Evolutionary conservation across 2,329 filamentous ascomycete species (phyloP).

Genomic region (Colletotrichum aenigma): DNA sequence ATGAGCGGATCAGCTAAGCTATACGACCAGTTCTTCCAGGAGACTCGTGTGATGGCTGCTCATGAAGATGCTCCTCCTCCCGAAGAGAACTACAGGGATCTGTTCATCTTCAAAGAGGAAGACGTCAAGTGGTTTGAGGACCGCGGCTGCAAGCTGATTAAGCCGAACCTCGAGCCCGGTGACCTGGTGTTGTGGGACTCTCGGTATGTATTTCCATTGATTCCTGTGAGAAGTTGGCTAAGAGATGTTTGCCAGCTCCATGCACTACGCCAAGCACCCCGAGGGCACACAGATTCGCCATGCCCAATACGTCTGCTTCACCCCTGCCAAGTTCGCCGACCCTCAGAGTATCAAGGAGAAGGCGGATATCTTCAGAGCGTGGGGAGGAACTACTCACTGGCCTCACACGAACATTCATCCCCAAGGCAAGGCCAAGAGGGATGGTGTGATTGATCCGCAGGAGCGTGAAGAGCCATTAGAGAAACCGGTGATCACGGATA

Average conservation of each 20-base stretch:
- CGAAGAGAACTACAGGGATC: constrained; percentile 28
- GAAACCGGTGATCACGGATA: constrained; percentile 27
- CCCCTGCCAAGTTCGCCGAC: constrained; percentile 36
- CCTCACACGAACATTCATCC: constrained; percentile 41
- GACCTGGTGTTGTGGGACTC: constrained; percentile 39
- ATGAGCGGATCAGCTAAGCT: constrained; percentile 46
- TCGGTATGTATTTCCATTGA: background rate
- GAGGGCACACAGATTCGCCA: constrained; percentile 37
- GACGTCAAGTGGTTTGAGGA: constrained; percentile 30
- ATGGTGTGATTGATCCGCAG: constrained; percentile 29
- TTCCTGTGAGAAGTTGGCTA: background rate
- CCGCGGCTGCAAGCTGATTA: constrained; percentile 17
- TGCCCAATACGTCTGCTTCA: constrained; percentile 40
- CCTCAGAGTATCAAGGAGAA: constrained; percentile 25
- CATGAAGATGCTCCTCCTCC: constrained; percentile 26
- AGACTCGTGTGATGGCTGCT: constrained; percentile 15
- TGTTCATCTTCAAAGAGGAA: constrained; percentile 45
- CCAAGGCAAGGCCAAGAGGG: constrained; percentile 9
- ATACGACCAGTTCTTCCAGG: constrained; percentile 46
- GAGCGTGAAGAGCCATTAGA: constrained; percentile 33
- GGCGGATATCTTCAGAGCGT: constrained; percentile 25
- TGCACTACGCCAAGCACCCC: constrained; percentile 29
- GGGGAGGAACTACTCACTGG: constrained; percentile 32
- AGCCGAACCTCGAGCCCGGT: constrained; percentile 23
- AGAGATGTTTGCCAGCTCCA: background rate